These are phyloP conservation scores for Thraustotheca clavata DNA, from an alignment of 352 stramenopile species.

Conservation along the genomic window DNA sequence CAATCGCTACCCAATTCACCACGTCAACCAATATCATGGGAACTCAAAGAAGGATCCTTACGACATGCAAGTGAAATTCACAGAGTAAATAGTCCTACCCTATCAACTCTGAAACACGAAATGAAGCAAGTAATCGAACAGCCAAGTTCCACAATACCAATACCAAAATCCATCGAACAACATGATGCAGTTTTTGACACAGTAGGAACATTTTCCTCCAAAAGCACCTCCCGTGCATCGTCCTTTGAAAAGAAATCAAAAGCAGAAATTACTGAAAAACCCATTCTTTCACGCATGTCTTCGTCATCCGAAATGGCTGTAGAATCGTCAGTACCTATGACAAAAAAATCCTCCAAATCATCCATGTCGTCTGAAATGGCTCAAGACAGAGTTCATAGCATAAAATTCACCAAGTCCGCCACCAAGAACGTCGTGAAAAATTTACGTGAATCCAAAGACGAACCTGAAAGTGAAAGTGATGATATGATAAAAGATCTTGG, in stretches of 20 bases:
- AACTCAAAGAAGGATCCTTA: background rate
- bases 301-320: background rate
- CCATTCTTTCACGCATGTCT: background rate
- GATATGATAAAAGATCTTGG: background rate
- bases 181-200: background rate
- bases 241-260: background rate
- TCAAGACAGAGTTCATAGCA: too few species aligned
- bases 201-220: background rate
- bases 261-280: background rate
- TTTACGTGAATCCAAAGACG: background rate
- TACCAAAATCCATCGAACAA: background rate
- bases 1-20: slow-evolving; percentile 24
- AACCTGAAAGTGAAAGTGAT: background rate
- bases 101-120: background rate
- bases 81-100: background rate
- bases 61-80: background rate
- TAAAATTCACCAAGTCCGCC: too few species aligned
- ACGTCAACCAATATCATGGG: slow-evolving; percentile 7
- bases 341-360: too few species aligned
- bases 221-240: background rate
- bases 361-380: too few species aligned
- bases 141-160: background rate
- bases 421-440: too few species aligned
- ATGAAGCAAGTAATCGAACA: background rate
- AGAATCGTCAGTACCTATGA: too few species aligned